These are phyloP conservation scores for Drosera spatulata DNA, from an alignment of 179 eudicot genomes.

Conservation along the genomic window DNA sequence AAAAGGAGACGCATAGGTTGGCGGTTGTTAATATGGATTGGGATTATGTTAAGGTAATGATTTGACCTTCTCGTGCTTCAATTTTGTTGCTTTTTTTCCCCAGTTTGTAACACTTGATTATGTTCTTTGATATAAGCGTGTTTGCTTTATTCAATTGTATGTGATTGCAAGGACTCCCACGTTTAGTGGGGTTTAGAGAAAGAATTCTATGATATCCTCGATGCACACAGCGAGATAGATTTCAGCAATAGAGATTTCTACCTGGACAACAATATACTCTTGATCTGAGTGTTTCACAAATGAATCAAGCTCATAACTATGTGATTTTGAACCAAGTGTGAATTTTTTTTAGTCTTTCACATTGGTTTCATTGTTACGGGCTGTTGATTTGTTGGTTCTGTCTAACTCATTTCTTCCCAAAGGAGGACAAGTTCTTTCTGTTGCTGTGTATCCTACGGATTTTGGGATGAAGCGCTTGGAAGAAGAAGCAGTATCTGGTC, in stretches of 20 bases:
- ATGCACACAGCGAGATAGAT: too few species aligned
- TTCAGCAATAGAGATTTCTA: too few species aligned
- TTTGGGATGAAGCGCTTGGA: constrained; percentile 89
- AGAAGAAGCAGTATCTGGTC: constrained; percentile 90
- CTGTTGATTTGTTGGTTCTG: constrained; percentile 63
- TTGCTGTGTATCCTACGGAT: constrained; percentile 88
- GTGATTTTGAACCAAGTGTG: too few species aligned
- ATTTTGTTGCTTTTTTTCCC: too few species aligned
- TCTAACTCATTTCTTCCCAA: constrained; percentile 74
- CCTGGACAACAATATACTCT: too few species aligned
- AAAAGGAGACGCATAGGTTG: constrained; percentile 74
- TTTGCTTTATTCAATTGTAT: neutral
- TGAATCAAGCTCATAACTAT: too few species aligned
- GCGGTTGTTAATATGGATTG: constrained; percentile 92
- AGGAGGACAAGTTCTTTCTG: constrained; percentile 66
- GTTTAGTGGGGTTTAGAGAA: too few species aligned
- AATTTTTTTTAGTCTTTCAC: too few species aligned
- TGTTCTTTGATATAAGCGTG: constrained; percentile 1
- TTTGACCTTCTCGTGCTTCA: too few species aligned
- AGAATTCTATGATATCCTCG: too few species aligned
- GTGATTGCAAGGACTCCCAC: constrained; percentile 3
- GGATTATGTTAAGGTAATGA: constrained; percentile 84
- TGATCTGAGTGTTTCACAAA: too few species aligned
- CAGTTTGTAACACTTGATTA: too few species aligned
- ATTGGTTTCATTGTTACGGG: constrained; percentile 29